Percentiles rank a stretch among this genome's conserved stretches.
phyloP scores from a whole-genome alignment of 805 yeast species.

The Henningerozyma blattae region DNA sequence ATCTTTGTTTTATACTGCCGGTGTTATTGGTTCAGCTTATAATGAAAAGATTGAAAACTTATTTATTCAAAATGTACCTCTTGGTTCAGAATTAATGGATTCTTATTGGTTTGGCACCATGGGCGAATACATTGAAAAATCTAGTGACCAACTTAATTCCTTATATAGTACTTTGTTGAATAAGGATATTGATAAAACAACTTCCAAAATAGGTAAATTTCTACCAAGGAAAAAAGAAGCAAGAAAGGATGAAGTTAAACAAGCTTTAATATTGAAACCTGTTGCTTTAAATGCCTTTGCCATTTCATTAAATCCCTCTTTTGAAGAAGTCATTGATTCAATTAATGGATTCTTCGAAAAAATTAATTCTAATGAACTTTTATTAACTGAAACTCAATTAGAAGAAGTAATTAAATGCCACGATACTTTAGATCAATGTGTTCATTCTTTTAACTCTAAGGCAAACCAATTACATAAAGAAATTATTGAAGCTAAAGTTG shows the following conservation, averaged over 20 bases:
- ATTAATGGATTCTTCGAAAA: constrained; percentile 25
- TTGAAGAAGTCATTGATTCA: constrained; percentile 12
- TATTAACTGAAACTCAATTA: constrained; percentile 14
- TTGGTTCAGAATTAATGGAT: constrained; percentile 44
- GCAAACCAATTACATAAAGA: constrained; percentile 8
- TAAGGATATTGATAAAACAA: constrained; percentile 8
- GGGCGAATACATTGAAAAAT: background rate
- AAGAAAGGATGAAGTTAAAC: background rate
- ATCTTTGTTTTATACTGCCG: constrained; percentile 40
- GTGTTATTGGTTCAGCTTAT: constrained; percentile 44
- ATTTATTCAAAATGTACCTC: constrained; percentile 54
- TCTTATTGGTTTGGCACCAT: constrained; percentile 29
- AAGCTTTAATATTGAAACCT: background rate
- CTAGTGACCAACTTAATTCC: background rate
- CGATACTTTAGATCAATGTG: constrained; percentile 5
- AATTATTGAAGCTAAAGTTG: constrained; percentile 8
- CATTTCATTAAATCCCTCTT: constrained; percentile 3
- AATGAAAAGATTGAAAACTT: constrained; percentile 49
- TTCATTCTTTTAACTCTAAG: constrained; percentile 8
- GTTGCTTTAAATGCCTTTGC: background rate
- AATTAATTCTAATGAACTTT: constrained; percentile 26
- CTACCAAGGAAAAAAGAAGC: background rate
- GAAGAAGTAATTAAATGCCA: constrained; percentile 8
- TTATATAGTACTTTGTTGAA: constrained; percentile 7
- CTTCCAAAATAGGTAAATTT: constrained; percentile 12